Conservation (phyloP, 2,329 filamentous ascomycete genomes). For the Sordariomycetes sp. region DNA sequence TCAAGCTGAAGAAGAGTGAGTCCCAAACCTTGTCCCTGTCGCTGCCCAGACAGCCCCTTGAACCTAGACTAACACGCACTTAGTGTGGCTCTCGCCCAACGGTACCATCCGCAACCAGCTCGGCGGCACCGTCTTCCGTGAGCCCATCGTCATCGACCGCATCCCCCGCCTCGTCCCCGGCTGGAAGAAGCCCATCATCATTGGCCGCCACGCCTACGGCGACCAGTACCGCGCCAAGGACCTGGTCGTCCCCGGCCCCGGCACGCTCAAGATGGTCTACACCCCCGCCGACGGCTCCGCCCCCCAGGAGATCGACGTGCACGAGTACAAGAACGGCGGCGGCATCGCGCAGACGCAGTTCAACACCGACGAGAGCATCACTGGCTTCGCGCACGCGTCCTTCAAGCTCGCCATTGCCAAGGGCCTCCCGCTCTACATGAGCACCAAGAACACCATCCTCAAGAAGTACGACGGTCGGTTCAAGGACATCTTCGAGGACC, state of each 20-base stretch:
- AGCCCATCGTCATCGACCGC: constrained; percentile 90
- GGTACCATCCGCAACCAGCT: constrained; percentile 67
- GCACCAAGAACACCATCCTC: constrained; percentile 99
- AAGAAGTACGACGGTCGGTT: constrained; percentile 98
- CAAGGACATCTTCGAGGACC: constrained; percentile 98
- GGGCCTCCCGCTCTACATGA: constrained; percentile 93
- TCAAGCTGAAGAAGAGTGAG: constrained; percentile 95
- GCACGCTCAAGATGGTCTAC: constrained; percentile 89
- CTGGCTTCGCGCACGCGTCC: constrained; percentile 85
- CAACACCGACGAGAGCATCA: constrained; percentile 94
- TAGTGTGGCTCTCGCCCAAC: constrained; percentile 97
- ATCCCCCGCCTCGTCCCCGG: constrained; percentile 89
- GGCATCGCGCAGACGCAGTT: constrained; percentile 92
- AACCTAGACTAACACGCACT: constrained; percentile 1
- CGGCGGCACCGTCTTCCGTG: constrained; percentile 95
- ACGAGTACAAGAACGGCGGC: constrained; percentile 73
- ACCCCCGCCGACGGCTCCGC: constrained; percentile 67
- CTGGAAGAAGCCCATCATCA: constrained; percentile 99
- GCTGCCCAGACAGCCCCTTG: not conserved
- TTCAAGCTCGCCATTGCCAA: constrained; percentile 92
- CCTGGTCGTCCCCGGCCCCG: constrained; percentile 65
- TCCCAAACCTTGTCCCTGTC: constrained; percentile 9
- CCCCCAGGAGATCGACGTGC: constrained; percentile 81
- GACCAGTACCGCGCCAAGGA: constrained; percentile 99
- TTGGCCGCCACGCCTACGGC: constrained; percentile 94